Evolutionary conservation across 345 rosid genomes (phyloP).

Genomic region (Gossypium raimondii): DNA sequence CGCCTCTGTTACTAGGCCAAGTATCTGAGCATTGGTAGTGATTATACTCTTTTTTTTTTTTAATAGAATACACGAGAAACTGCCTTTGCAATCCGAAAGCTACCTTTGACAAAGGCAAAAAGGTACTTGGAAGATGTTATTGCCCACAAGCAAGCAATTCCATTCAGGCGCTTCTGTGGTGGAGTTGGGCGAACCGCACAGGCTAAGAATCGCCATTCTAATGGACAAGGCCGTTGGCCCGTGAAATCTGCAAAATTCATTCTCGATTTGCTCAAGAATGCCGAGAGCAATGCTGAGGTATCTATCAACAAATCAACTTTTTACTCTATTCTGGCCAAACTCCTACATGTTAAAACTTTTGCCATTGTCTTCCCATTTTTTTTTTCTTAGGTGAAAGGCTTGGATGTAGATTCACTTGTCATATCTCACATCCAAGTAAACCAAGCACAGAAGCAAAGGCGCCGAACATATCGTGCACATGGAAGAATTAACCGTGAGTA

Average conservation of each 20-base stretch:
- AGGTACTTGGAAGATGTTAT: constrained; percentile 74
- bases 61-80: constrained; percentile 71
- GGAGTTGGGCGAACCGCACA: constrained; percentile 79
- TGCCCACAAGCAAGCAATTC: constrained; percentile 78
- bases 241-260: no score
- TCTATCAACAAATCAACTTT: no score
- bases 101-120: constrained; percentile 64
- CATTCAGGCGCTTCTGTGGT: constrained; percentile 69
- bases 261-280: constrained; percentile 10
- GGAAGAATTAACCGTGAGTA: constrained; percentile 72
- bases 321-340: no score
- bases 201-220: constrained; percentile 74
- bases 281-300: constrained; percentile 55
- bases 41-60: background rate
- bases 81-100: constrained; percentile 53
- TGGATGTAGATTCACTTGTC: no score
- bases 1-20: background rate
- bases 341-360: no score
- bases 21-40: background rate
- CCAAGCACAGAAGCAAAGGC: no score
- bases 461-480: no score
- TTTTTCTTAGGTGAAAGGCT: no score
- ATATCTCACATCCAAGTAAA: no score
- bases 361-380: no score
- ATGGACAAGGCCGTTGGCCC: constrained; percentile 56